These are phyloP conservation scores for Xylaria sp. DNA, from an alignment of 2,329 filamentous ascomycete species.

Conservation along the genomic window DNA sequence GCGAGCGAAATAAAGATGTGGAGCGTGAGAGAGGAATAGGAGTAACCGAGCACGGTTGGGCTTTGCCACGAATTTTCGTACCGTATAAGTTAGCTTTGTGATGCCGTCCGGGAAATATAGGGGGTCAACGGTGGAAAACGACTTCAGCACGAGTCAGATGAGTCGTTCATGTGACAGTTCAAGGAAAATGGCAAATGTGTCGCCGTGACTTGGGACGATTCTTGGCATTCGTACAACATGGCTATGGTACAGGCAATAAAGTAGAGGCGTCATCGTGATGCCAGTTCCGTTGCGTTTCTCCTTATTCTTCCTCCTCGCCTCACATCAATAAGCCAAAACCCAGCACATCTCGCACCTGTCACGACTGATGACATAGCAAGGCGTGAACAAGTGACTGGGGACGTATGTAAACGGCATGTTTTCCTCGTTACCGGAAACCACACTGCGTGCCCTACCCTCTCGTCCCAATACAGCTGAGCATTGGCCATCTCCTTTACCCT, in stretches of 20 bases:
- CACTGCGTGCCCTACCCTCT: constrained; percentile 11
- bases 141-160: background rate
- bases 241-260: constrained; percentile 32
- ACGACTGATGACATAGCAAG: constrained; percentile 15
- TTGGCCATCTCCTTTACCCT: constrained; percentile 10
- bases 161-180: background rate
- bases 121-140: background rate
- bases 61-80: too few species aligned
- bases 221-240: constrained; percentile 31
- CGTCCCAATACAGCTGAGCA: constrained; percentile 15
- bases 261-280: constrained; percentile 25
- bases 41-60: too few species aligned
- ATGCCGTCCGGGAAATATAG: too few species aligned
- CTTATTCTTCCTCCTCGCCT: constrained; percentile 19
- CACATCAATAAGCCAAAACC: constrained; percentile 17
- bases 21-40: too few species aligned
- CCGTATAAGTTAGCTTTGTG: too few species aligned
- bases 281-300: constrained; percentile 26
- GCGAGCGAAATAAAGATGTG: too few species aligned
- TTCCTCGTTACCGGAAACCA: constrained; percentile 21
- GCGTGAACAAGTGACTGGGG: constrained; percentile 17
- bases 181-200: background rate
- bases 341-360: constrained; percentile 17
- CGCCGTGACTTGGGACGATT: constrained; percentile 20
- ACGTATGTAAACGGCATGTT: constrained; percentile 16